Evolutionary conservation across 2,329 filamentous ascomycete genomes (phyloP).

Genomic region (Epichloe hybrida): DNA sequence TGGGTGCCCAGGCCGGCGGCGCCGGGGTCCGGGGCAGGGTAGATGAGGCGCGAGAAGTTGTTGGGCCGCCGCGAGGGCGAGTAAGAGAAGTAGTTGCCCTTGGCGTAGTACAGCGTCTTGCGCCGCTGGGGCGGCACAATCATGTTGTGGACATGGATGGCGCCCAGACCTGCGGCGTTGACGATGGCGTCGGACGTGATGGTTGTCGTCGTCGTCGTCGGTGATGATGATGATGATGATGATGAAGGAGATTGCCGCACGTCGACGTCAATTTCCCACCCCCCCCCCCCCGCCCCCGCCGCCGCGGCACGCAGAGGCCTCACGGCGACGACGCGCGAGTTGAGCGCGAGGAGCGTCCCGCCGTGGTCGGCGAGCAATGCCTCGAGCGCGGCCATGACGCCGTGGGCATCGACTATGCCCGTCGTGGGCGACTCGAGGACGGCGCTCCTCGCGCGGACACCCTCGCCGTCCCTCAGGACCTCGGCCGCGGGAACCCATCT

Average conservation of each 20-base stretch:
- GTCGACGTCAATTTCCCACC: slow-evolving; percentile 54
- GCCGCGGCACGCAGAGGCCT: slow-evolving; percentile 27
- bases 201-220: slow-evolving; percentile 11
- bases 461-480: slow-evolving; percentile 54
- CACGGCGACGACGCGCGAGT: slow-evolving; percentile 50
- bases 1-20: slow-evolving; percentile 82
- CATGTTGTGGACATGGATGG: slow-evolving; percentile 69
- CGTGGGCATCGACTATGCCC: slow-evolving; percentile 82
- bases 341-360: slow-evolving; percentile 54
- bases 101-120: slow-evolving; percentile 63
- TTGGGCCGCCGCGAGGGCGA: slow-evolving; percentile 27
- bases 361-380: slow-evolving; percentile 65
- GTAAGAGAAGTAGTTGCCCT: slow-evolving; percentile 93
- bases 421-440: slow-evolving; percentile 76
- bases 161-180: slow-evolving; percentile 75
- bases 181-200: slow-evolving; percentile 67
- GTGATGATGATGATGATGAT: too few relatives aligned
- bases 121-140: slow-evolving; percentile 48
- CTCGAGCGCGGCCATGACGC: slow-evolving; percentile 67
- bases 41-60: slow-evolving; percentile 58
- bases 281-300: slow-evolving; percentile 26
- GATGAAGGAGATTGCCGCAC: too few relatives aligned
- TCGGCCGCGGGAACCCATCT: slow-evolving; percentile 53
- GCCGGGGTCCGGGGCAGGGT: slow-evolving; percentile 74
- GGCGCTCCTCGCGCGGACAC: slow-evolving; percentile 56